These are phyloP conservation scores for Massariosphaeria phaeospora DNA, from an alignment of 495 filamentous ascomycete species.

Conservation along the genomic window DNA sequence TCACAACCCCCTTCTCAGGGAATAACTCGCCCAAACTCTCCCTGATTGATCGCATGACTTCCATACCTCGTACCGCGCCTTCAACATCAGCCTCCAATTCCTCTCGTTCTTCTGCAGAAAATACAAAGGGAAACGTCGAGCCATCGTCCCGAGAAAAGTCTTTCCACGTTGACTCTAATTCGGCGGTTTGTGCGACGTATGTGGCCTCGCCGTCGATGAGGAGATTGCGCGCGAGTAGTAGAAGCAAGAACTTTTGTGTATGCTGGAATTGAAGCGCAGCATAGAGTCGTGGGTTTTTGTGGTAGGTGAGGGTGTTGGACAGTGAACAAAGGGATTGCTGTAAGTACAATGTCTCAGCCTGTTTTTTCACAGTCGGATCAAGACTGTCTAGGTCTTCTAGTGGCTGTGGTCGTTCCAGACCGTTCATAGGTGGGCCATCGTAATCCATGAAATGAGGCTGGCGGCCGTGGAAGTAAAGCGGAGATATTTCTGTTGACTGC, in stretches of 20 bases:
- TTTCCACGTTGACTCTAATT: slow-evolving; percentile 18
- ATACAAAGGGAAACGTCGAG: slow-evolving; percentile 19
- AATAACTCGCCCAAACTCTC: slow-evolving; percentile 20
- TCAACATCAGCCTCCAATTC: slow-evolving; percentile 17
- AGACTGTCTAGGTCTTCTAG: slow-evolving; percentile 15
- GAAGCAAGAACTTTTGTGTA: slow-evolving; percentile 13
- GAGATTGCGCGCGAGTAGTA: slow-evolving; percentile 14
- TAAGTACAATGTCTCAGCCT: slow-evolving; percentile 16
- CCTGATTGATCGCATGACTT: slow-evolving; percentile 17
- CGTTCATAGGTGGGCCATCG: slow-evolving; percentile 15
- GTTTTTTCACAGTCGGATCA: slow-evolving; percentile 11
- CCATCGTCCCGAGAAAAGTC: slow-evolving; percentile 12
- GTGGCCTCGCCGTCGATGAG: slow-evolving; percentile 12
- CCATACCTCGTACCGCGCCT: slow-evolving; percentile 17
- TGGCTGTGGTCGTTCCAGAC: slow-evolving; percentile 15
- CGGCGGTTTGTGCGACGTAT: slow-evolving; percentile 10
- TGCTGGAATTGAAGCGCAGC: slow-evolving; percentile 17
- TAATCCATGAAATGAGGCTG: slow-evolving; percentile 17
- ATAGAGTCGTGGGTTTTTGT: slow-evolving; percentile 12
- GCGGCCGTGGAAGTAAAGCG: slow-evolving; percentile 25
- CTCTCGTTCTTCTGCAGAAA: slow-evolving; percentile 13
- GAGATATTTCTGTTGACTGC: slow-evolving; percentile 21
- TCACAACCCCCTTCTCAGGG: slow-evolving; percentile 22
- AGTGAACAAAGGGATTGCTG: slow-evolving; percentile 23
- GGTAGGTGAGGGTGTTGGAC: slow-evolving; percentile 17